A percentile compares a stretch with the other conserved stretches of the same genome.
phyloP scores from a whole-genome alignment of 108 stramenopile species.

The Asterionellopsis glacialis region DNA sequence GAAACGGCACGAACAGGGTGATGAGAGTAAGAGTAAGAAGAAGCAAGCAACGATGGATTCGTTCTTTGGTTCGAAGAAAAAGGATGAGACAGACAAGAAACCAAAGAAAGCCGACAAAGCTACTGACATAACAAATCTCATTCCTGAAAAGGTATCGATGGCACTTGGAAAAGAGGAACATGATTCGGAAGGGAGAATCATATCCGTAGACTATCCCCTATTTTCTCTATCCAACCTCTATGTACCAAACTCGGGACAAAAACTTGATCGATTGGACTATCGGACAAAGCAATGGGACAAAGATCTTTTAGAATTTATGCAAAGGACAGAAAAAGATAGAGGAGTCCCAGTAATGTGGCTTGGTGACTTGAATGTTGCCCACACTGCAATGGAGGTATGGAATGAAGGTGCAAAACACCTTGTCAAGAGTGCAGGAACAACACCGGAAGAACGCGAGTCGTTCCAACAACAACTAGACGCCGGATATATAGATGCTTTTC shows the following conservation, averaged over 20 bases:
- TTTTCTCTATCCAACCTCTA: conserved; percentile 90
- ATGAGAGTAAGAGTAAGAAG: conserved; percentile 24
- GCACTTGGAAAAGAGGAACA: conserved; percentile 61
- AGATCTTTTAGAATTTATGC: conserved; percentile 71
- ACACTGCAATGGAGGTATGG: conserved; percentile 82
- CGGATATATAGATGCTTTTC: conserved; percentile 85
- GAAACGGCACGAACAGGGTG: conserved; percentile 23
- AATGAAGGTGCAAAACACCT: conserved; percentile 92
- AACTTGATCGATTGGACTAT: conserved; percentile 88
- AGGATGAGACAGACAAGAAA: background rate
- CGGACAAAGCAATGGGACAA: conserved; percentile 94
- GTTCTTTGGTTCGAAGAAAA: conserved; percentile 54
- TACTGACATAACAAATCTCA: conserved; percentile 34
- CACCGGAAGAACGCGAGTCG: conserved; percentile 78
- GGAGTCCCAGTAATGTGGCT: conserved; percentile 83
- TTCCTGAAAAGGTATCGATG: conserved; percentile 41
- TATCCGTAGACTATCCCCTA: conserved; percentile 84
- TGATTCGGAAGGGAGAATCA: conserved; percentile 90
- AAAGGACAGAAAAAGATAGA: conserved; percentile 48
- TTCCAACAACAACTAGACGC: conserved; percentile 72
- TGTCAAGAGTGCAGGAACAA: conserved; percentile 84
- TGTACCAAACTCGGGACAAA: conserved; percentile 97
- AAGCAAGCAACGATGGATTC: conserved; percentile 72
- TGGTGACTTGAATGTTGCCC: conserved; percentile 92
- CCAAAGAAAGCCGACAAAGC: conserved; percentile 9